Percentiles rank a stretch among this genome's conserved stretches.
Conservation (phyloP, 768 basidiomycete genomes). For the Scleroderma citrinum region DNA sequence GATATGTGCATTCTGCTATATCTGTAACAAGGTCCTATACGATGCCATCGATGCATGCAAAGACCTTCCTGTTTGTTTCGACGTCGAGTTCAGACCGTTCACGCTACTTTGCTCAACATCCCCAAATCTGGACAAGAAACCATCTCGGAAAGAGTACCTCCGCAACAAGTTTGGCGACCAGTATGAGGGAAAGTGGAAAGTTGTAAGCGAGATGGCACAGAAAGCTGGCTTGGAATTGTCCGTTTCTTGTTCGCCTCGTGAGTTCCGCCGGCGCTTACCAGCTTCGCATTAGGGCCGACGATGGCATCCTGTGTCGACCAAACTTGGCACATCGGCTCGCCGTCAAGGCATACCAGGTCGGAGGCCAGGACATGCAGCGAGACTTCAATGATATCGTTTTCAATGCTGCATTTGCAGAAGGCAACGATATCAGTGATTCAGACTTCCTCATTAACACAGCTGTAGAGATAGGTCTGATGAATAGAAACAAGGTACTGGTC, state of each 20-base stretch:
- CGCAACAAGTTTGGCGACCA: constrained; percentile 24
- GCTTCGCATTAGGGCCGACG: constrained; percentile 26
- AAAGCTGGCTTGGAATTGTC: constrained; percentile 23
- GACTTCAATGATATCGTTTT: constrained; percentile 34
- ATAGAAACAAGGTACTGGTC: constrained; percentile 30
- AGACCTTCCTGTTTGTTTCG: constrained; percentile 28
- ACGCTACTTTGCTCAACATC: constrained; percentile 22
- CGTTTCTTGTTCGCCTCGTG: constrained; percentile 1
- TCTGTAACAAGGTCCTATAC: constrained; percentile 32
- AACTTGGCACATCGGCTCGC: constrained; percentile 40
- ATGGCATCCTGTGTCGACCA: constrained; percentile 36
- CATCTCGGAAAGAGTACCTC: constrained; percentile 19
- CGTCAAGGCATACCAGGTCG: constrained; percentile 36
- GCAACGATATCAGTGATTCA: constrained; percentile 33
- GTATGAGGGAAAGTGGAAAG: constrained; percentile 22
- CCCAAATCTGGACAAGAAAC: constrained; percentile 7
- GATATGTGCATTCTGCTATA: constrained; percentile 35
- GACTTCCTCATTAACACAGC: constrained; percentile 33
- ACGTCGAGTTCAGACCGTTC: constrained; percentile 33
- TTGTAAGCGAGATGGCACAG: constrained; percentile 23
- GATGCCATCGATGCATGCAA: constrained; percentile 31
- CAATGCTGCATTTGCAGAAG: constrained; percentile 34
- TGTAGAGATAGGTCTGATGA: constrained; percentile 35
- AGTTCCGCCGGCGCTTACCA: neutral
- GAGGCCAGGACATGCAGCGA: constrained; percentile 36